Evolutionary conservation across 2,329 filamentous ascomycete species (phyloP).

Genomic region (Chrysosphaeria jannelii): DNA sequence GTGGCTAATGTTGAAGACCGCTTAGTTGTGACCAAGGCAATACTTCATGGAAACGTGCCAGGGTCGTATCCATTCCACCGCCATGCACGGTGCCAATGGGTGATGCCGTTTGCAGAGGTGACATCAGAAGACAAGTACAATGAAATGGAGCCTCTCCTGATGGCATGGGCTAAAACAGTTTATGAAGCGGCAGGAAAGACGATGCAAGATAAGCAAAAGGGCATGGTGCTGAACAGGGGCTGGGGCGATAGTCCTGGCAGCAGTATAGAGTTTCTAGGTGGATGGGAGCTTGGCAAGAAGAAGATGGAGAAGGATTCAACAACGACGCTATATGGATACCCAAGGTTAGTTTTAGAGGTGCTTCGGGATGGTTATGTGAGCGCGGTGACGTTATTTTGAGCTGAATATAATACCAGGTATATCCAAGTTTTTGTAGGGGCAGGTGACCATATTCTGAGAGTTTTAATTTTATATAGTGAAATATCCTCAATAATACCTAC

Average conservation of each 20-base stretch:
- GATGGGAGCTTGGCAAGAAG: slow-evolving; percentile 32
- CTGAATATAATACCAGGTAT: no score
- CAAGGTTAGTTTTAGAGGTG: slow-evolving; percentile 83
- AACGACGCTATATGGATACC: slow-evolving; percentile 78
- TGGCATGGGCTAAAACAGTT: no score
- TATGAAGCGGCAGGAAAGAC: no score
- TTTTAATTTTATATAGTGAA: no score
- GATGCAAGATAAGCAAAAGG: no score
- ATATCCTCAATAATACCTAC: no score
- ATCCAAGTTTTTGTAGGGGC: no score
- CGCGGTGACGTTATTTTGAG: slow-evolving; percentile 62
- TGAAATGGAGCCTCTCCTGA: no score
- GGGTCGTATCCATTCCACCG: slow-evolving; percentile 94
- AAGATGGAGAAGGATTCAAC: slow-evolving; percentile 26
- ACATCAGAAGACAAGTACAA: slow-evolving; percentile 3
- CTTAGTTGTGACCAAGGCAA: slow-evolving; percentile 67
- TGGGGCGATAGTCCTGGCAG: slow-evolving; percentile 81
- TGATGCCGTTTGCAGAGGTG: slow-evolving; percentile 24
- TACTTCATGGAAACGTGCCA: slow-evolving; percentile 80
- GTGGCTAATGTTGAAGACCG: no score
- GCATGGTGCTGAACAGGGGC: slow-evolving; percentile 76
- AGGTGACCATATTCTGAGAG: no score
- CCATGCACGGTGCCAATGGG: slow-evolving; percentile 71
- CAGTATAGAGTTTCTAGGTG: slow-evolving; percentile 58
- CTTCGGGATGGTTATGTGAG: slow-evolving; percentile 76